phyloP scores from a whole-genome alignment of 1,139 yeast genomes.

The Sugiyamaella castrensis region DNA sequence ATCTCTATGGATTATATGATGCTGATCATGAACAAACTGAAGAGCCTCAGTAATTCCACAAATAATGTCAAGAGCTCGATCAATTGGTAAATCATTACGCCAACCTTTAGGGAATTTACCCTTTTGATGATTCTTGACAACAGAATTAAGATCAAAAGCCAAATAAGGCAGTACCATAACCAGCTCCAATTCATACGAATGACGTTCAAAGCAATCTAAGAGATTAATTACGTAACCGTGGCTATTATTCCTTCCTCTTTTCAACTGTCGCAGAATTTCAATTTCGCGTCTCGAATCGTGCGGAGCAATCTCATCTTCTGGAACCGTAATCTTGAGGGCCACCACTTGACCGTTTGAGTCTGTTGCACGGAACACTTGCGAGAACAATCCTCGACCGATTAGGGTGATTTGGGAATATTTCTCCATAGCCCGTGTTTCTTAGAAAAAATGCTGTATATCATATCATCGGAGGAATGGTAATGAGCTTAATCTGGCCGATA shows the following conservation, averaged over 20 bases:
- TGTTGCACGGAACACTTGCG: conserved; percentile 16
- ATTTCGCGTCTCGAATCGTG: conserved; percentile 47
- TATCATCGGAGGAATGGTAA: not conserved
- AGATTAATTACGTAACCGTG: conserved; percentile 27
- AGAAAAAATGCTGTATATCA: not conserved
- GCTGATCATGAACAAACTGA: conserved; percentile 46
- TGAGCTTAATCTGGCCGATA: not conserved
- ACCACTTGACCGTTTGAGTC: not conserved
- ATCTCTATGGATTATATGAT: conserved; percentile 81
- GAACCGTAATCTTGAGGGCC: conserved; percentile 47
- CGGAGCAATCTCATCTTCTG: conserved; percentile 50
- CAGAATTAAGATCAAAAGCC: conserved; percentile 37
- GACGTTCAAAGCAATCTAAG: conserved; percentile 30
- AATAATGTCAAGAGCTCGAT: conserved; percentile 37
- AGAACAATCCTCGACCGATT: conserved; percentile 35
- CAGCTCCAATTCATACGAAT: conserved; percentile 38
- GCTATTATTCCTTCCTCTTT: not conserved
- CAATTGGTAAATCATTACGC: conserved; percentile 33
- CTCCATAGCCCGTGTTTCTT: conserved; percentile 7
- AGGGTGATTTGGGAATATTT: conserved; percentile 3
- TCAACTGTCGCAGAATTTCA: conserved; percentile 30
- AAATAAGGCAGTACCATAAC: conserved; percentile 45
- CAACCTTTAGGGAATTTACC: conserved; percentile 34
- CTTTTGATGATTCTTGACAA: conserved; percentile 36
- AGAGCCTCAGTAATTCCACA: conserved; percentile 50